A percentile compares a stretch with the other conserved stretches of the same genome.
These are phyloP conservation scores for Nakazawaea molendinolei DNA, from an alignment of 805 yeast species.

Conservation along the genomic window DNA sequence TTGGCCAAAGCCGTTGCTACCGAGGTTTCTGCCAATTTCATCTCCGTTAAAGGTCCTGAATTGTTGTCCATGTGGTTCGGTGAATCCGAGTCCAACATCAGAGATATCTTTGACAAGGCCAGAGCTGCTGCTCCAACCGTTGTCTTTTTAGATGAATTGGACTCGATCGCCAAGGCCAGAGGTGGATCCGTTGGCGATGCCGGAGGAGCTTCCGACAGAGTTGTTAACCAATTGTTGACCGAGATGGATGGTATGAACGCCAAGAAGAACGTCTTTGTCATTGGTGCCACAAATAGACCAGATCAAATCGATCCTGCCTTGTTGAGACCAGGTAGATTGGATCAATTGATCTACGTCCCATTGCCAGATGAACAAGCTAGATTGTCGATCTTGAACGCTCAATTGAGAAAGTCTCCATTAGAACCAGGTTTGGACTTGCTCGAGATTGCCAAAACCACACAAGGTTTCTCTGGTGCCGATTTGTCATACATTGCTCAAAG, in stretches of 20 bases:
- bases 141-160: constrained; percentile 96
- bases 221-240: constrained; percentile 89
- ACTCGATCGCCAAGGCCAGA: constrained; percentile 95
- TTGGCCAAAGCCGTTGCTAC: constrained; percentile 99
- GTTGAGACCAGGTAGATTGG: constrained; percentile 98
- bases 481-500: constrained; percentile 95
- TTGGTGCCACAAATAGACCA: constrained; percentile 99
- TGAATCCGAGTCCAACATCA: constrained; percentile 94
- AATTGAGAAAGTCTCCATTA: constrained; percentile 95
- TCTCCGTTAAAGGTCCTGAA: constrained; percentile 96
- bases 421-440: constrained; percentile 91
- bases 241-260: constrained; percentile 99
- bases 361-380: constrained; percentile 95
- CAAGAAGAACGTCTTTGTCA: constrained; percentile 95
- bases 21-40: constrained; percentile 96
- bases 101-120: constrained; percentile 97
- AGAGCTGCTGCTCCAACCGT: constrained; percentile 99
- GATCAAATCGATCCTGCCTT: constrained; percentile 99
- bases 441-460: constrained; percentile 89
- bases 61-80: constrained; percentile 98
- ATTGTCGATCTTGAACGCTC: constrained; percentile 88
- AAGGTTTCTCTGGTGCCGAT: constrained; percentile 99
- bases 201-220: constrained; percentile 95
- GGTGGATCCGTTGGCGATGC: constrained; percentile 91
- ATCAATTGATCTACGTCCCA: constrained; percentile 97